These are phyloP conservation scores for Ustulina deusta DNA, from an alignment of 2,329 filamentous ascomycete species.

Conservation along the genomic window DNA sequence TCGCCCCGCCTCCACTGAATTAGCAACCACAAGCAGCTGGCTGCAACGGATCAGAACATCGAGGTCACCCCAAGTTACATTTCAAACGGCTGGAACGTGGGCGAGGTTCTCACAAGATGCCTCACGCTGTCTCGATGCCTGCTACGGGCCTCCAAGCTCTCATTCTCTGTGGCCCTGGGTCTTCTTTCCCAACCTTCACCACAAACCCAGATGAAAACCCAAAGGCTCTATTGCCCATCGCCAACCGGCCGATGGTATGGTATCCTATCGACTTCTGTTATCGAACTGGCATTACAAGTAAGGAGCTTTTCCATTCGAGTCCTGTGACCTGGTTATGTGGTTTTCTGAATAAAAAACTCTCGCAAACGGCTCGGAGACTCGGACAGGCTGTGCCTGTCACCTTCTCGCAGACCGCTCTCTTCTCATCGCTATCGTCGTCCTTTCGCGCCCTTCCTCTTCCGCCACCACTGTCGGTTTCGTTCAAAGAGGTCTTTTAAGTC, in stretches of 20 bases:
- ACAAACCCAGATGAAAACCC: conserved; percentile 83
- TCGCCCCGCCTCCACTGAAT: conserved; percentile 1
- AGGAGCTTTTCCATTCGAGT: conserved; percentile 46
- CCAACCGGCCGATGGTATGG: conserved; percentile 90
- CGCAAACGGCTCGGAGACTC: not conserved
- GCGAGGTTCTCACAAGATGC: conserved; percentile 65
- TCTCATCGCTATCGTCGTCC: not conserved
- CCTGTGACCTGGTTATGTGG: not conserved
- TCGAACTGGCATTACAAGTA: conserved; percentile 80
- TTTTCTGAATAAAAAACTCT: not conserved
- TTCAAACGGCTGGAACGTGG: not conserved
- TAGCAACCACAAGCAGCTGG: not conserved
- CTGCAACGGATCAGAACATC: conserved; percentile 3
- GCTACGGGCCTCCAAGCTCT: conserved; percentile 83
- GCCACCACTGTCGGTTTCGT: not conserved
- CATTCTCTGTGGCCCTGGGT: conserved; percentile 85
- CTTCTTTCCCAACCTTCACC: conserved; percentile 85
- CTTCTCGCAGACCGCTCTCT: not conserved
- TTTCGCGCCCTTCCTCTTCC: not conserved
- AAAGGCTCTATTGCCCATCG: conserved; percentile 84
- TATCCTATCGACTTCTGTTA: conserved; percentile 89
- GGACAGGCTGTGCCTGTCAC: not conserved
- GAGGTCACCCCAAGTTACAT: not conserved
- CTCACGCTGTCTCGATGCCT: conserved; percentile 79
- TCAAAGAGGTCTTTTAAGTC: not conserved